phyloP scores from a whole-genome alignment of 2,329 filamentous ascomycete species.

The Hawksworthiomyces lignivorus region DNA sequence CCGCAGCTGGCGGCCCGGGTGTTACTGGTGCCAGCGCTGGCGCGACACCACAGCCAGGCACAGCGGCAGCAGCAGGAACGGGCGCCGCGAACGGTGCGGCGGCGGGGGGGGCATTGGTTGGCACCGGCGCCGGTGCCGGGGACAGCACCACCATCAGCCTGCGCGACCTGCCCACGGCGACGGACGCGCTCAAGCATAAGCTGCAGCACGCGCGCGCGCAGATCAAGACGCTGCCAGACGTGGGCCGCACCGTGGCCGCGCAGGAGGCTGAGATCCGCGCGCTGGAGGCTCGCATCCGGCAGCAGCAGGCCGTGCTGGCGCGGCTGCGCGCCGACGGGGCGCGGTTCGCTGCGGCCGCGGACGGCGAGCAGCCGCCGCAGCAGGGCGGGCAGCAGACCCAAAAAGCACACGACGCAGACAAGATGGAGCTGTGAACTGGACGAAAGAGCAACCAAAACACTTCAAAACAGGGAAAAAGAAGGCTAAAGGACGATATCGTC shows the following conservation, averaged over 20 bases:
- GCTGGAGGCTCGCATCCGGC: constrained; percentile 55
- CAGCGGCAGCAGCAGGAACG: constrained; percentile 19
- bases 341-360: constrained; percentile 27
- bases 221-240: constrained; percentile 60
- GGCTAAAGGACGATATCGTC: not conserved
- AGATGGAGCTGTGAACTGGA: constrained; percentile 32
- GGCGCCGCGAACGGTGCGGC: constrained; percentile 16
- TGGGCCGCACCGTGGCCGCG: constrained; percentile 57
- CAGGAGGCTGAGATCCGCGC: constrained; percentile 64
- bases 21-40: constrained; percentile 25
- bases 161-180: constrained; percentile 74
- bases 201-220: constrained; percentile 68
- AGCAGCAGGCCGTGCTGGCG: constrained; percentile 53
- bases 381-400: constrained; percentile 21
- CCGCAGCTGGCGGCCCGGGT: constrained; percentile 25
- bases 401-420: constrained; percentile 22
- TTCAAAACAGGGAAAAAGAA: no score
- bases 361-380: constrained; percentile 18
- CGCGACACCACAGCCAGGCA: constrained; percentile 24
- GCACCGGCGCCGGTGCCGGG: constrained; percentile 21
- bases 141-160: constrained; percentile 29
- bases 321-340: constrained; percentile 44
- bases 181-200: constrained; percentile 73
- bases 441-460: no score
- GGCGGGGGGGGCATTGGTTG: constrained; percentile 24